A percentile compares a stretch with the other conserved stretches of the same genome.
These are phyloP conservation scores for Monascus ruber DNA, from an alignment of 2,329 filamentous ascomycete species.

Conservation along the genomic window DNA sequence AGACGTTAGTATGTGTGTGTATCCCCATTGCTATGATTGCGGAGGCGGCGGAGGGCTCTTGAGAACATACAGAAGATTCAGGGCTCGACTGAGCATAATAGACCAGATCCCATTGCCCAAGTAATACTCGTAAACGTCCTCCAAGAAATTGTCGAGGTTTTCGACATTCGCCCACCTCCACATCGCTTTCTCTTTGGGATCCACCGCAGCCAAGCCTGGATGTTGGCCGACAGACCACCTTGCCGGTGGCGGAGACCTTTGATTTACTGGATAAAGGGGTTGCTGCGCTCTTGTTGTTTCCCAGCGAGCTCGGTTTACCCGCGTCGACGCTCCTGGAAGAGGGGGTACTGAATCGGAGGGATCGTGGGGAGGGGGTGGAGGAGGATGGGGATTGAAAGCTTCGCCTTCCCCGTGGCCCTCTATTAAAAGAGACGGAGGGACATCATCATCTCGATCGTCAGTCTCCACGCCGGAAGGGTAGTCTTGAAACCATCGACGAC, in stretches of 20 bases:
- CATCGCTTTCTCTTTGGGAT: constrained; percentile 66
- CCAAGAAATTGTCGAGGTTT: constrained; percentile 78
- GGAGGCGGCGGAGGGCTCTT: neutral
- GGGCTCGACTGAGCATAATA: constrained; percentile 58
- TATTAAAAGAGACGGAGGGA: constrained; percentile 51
- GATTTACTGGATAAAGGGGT: constrained; percentile 13
- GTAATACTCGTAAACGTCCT: constrained; percentile 79
- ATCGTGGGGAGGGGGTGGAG: constrained; percentile 20
- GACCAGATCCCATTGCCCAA: constrained; percentile 74
- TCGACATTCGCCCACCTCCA: constrained; percentile 90
- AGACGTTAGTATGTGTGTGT: neutral
- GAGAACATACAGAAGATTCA: constrained; percentile 60
- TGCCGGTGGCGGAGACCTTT: constrained; percentile 9
- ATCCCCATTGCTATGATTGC: neutral
- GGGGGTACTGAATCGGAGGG: constrained; percentile 9
- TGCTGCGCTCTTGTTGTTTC: constrained; percentile 36
- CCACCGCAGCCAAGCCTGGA: constrained; percentile 32
- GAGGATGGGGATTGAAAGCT: constrained; percentile 27
- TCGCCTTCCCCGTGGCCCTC: constrained; percentile 38
- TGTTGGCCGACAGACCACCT: constrained; percentile 19
- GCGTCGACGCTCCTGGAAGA: constrained; percentile 32
- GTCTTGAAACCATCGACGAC: constrained; percentile 20
- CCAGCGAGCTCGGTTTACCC: constrained; percentile 39
- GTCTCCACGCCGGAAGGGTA: constrained; percentile 23
- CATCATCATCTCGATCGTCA: constrained; percentile 51